Evolutionary conservation across 2,329 filamentous ascomycete genomes (phyloP).

Genomic region (Xylariales sp.): DNA sequence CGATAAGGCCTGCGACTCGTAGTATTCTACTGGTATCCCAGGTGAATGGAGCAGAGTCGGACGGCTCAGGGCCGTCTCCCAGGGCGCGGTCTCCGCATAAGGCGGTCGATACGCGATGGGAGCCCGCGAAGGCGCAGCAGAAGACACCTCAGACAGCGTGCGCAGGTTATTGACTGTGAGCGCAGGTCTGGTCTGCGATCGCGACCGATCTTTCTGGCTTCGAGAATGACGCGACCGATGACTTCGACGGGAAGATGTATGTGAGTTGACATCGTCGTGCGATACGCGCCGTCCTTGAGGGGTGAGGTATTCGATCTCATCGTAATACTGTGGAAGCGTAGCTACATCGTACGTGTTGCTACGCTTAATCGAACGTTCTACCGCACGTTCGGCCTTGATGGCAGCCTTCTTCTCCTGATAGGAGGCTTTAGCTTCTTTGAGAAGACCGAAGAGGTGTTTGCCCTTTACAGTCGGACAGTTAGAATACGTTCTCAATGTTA

Average conservation of each 20-base stretch:
- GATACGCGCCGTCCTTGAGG: slow-evolving; percentile 14
- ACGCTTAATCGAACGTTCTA: slow-evolving; percentile 44
- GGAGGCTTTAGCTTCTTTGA: slow-evolving; percentile 84
- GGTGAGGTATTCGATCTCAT: slow-evolving; percentile 23
- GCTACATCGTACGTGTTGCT: slow-evolving; percentile 51
- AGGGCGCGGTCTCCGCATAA: slow-evolving; percentile 39
- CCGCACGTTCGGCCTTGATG: slow-evolving; percentile 59
- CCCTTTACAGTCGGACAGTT: slow-evolving; percentile 49
- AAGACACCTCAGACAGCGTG: slow-evolving; percentile 48
- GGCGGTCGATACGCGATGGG: slow-evolving; percentile 33
- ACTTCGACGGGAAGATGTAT: slow-evolving; percentile 38
- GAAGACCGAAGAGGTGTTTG: slow-evolving; percentile 83
- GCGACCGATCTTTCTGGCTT: slow-evolving; percentile 27
- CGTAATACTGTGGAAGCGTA: slow-evolving; percentile 23
- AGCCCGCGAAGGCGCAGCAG: slow-evolving; percentile 39
- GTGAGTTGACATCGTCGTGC: slow-evolving; percentile 30
- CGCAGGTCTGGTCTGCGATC: slow-evolving; percentile 30
- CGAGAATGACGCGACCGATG: slow-evolving; percentile 34
- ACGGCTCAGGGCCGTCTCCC: slow-evolving; percentile 38
- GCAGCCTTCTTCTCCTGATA: slow-evolving; percentile 86
- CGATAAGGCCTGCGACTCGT: slow-evolving; percentile 8
- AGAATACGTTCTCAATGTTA: too few relatives aligned
- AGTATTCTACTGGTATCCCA: slow-evolving; percentile 14
- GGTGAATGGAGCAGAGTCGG: slow-evolving; percentile 22
- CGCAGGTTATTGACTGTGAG: slow-evolving; percentile 51